Percentiles rank a stretch among this genome's conserved stretches.
These are phyloP conservation scores for Vitis hybrid DNA, from an alignment of 177 flowering plant species.

Conservation along the genomic window DNA sequence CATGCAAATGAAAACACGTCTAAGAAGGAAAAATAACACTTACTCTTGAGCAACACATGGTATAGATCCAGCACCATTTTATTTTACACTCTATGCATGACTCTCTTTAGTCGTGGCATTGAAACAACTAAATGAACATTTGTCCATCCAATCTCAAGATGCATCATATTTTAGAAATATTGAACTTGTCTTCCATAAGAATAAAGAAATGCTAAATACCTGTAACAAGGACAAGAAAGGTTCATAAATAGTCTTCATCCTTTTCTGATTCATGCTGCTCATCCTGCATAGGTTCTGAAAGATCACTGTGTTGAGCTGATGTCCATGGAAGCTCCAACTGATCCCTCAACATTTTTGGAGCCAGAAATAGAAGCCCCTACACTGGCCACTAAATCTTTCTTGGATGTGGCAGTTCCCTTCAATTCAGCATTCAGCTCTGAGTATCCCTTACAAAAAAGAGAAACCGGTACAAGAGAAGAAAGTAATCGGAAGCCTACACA, in stretches of 20 bases:
- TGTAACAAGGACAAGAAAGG: neutral
- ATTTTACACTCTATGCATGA: neutral
- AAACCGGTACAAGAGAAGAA: constrained; percentile 8
- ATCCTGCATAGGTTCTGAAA: constrained; percentile 52
- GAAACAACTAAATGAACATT: neutral
- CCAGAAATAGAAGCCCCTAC: constrained; percentile 55
- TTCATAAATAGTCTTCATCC: neutral
- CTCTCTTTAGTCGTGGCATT: neutral
- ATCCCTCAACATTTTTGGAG: constrained; percentile 49
- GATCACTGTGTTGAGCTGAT: constrained; percentile 75
- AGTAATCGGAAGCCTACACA: constrained; percentile 10
- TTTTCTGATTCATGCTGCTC: constrained; percentile 14
- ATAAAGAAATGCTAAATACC: neutral
- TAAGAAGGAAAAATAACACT: too few species aligned
- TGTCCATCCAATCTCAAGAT: too few species aligned
- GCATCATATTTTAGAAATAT: neutral
- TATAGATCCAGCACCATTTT: neutral
- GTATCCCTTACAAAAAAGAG: constrained; percentile 14
- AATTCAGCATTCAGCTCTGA: constrained; percentile 14
- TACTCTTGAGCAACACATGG: neutral
- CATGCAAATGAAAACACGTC: too few species aligned
- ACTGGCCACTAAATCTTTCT: constrained; percentile 45
- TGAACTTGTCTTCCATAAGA: neutral
- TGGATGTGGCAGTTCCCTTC: constrained; percentile 46
- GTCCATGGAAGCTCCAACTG: constrained; percentile 65